Percentiles rank a stretch among this genome's conserved stretches.
Conservation (phyloP, 345 rosid species). For the Anastatica hierochuntica region DNA sequence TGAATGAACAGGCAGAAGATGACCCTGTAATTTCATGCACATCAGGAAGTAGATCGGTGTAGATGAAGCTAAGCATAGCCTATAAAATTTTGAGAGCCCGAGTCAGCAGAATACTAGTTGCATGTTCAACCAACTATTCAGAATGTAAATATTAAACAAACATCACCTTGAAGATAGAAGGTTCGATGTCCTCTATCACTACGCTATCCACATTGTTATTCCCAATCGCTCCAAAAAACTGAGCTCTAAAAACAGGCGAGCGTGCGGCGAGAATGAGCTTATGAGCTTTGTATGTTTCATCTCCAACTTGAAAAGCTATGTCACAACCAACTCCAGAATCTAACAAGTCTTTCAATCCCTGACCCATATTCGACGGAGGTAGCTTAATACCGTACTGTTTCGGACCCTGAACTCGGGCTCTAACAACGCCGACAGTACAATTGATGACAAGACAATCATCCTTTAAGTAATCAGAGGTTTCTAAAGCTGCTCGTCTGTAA, state of each 20-base stretch:
- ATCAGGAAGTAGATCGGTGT: slow-evolving; percentile 76
- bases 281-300: slow-evolving; percentile 73
- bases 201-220: slow-evolving; percentile 43
- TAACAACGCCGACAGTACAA: slow-evolving; percentile 92
- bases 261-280: slow-evolving; percentile 87
- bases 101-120: slow-evolving; percentile 8
- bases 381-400: slow-evolving; percentile 47
- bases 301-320: slow-evolving; percentile 61
- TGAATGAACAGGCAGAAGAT: slow-evolving; percentile 42
- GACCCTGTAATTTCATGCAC: slow-evolving; percentile 60
- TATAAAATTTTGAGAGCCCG: slow-evolving; percentile 18
- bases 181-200: slow-evolving; percentile 62
- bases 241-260: slow-evolving; percentile 90
- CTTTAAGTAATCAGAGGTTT: slow-evolving; percentile 71
- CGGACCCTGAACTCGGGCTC: slow-evolving; percentile 63
- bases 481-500: slow-evolving; percentile 55
- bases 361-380: slow-evolving; percentile 72
- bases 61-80: slow-evolving; percentile 89
- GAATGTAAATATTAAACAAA: not conserved
- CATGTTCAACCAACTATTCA: not conserved
- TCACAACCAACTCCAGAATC: slow-evolving; percentile 77
- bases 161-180: slow-evolving; percentile 79
- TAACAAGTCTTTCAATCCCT: slow-evolving; percentile 52
- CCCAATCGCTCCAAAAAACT: slow-evolving; percentile 84
- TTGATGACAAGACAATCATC: slow-evolving; percentile 71